A percentile compares a stretch with the other conserved stretches of the same genome.
Evolutionary conservation across 306 rosid genomes (phyloP).

Genomic region (Amphicarpaea edgeworthii): DNA sequence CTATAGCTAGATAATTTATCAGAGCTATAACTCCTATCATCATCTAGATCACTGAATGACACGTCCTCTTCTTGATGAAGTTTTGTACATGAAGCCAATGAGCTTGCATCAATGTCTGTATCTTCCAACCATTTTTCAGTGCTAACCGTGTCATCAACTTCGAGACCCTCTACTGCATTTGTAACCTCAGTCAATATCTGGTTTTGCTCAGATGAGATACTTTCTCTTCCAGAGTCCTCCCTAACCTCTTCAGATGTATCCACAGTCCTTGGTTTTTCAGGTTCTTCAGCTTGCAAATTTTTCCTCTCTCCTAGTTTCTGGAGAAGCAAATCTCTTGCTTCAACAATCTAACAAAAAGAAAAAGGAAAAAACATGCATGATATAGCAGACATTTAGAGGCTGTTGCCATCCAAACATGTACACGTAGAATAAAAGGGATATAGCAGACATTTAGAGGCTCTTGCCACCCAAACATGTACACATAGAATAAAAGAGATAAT

Average conservation of each 20-base stretch:
- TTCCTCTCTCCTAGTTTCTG: conserved; percentile 62
- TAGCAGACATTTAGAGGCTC: not conserved
- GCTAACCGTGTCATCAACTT: conserved; percentile 56
- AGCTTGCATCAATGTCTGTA: conserved; percentile 54
- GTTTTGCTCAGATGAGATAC: conserved; percentile 42
- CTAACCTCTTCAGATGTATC: conserved; percentile 46
- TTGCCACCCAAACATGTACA: conserved; percentile 20
- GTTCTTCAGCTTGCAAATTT: conserved; percentile 47
- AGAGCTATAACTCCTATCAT: conserved; percentile 60
- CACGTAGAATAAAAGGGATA: conserved; percentile 19
- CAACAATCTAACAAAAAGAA: conserved; percentile 67
- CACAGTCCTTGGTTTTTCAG: conserved; percentile 41
- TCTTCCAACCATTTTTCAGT: conserved; percentile 59
- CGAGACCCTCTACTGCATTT: conserved; percentile 50
- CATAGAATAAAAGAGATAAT: conserved; percentile 2
- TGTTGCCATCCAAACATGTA: conserved; percentile 15
- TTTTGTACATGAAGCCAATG: conserved; percentile 50
- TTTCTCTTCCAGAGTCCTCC: conserved; percentile 49
- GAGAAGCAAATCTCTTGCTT: conserved; percentile 70
- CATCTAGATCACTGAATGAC: conserved; percentile 90
- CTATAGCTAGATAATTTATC: conserved; percentile 55
- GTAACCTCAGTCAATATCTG: conserved; percentile 46
- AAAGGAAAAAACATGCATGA: conserved; percentile 21
- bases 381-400: conserved; percentile 1
- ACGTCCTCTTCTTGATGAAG: conserved; percentile 65